Conservation (phyloP, 331 rosid species). For the Stylosanthes scabra region DNA sequence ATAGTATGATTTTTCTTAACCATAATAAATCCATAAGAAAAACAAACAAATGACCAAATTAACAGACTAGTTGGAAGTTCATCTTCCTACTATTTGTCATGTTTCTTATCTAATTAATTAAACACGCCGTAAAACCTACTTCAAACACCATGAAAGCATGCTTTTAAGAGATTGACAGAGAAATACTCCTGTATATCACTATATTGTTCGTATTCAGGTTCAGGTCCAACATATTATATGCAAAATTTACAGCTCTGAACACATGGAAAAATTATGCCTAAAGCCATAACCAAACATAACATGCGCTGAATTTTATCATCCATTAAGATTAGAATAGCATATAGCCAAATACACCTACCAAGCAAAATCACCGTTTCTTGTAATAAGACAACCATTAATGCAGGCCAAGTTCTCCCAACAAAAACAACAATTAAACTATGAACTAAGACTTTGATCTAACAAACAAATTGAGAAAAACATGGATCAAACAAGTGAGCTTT, state of each 20-base stretch:
- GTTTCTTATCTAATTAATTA: conserved; percentile 3
- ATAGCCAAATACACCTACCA: neutral
- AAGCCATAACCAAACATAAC: too few species aligned
- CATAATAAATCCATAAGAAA: conserved; percentile 12
- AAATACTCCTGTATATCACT: neutral
- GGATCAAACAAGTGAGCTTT: conserved; percentile 31
- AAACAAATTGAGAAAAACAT: conserved; percentile 26
- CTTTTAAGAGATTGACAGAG: neutral
- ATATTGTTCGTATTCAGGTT: conserved; percentile 14
- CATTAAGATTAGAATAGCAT: conserved; percentile 7
- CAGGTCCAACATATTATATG: conserved; percentile 24
- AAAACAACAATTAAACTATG: neutral
- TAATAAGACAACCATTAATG: neutral
- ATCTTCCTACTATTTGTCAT: neutral
- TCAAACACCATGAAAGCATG: conserved; percentile 19
- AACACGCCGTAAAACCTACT: conserved; percentile 6
- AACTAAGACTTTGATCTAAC: conserved; percentile 18
- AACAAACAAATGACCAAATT: conserved; percentile 20
- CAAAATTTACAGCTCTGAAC: neutral
- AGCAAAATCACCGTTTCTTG: conserved; percentile 15
- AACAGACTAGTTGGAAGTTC: conserved; percentile 15
- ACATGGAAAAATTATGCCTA: conserved; percentile 12
- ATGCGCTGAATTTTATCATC: neutral
- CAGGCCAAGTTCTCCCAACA: conserved; percentile 14
- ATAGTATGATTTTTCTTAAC: neutral